phyloP scores from a whole-genome alignment of 2,329 filamentous ascomycete species.

The Fusarium cyanostomum region DNA sequence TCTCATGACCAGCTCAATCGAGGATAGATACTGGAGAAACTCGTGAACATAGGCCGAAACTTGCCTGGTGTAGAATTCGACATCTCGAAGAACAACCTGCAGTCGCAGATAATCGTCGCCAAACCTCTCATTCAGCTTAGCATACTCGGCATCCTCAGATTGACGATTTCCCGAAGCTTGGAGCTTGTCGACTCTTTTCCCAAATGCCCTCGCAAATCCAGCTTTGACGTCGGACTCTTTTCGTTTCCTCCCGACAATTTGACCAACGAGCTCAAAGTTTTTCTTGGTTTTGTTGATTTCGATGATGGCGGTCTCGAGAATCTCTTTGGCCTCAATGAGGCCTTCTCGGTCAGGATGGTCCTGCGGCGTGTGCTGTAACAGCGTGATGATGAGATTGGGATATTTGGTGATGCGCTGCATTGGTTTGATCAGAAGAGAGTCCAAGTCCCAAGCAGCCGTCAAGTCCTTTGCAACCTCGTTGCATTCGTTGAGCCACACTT shows the following conservation, averaged over 20 bases:
- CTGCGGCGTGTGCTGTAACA: slow-evolving; percentile 80
- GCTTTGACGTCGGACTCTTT: slow-evolving; percentile 89
- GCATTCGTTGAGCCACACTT: slow-evolving; percentile 92
- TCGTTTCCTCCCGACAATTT: slow-evolving; percentile 84
- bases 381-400: slow-evolving; percentile 81
- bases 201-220: slow-evolving; percentile 89
- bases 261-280: slow-evolving; percentile 89
- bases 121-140: slow-evolving; percentile 84
- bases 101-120: slow-evolving; percentile 91
- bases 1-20: slow-evolving; percentile 84
- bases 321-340: slow-evolving; percentile 63
- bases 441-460: slow-evolving; percentile 92
- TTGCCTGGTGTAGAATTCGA: slow-evolving; percentile 91
- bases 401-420: slow-evolving; percentile 96
- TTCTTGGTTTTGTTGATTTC: slow-evolving; percentile 97
- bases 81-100: slow-evolving; percentile 90
- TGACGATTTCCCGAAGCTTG: slow-evolving; percentile 68
- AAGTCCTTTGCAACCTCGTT: slow-evolving; percentile 91
- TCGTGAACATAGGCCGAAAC: slow-evolving; percentile 81
- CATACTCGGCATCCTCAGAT: slow-evolving; percentile 84
- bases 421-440: slow-evolving; percentile 96
- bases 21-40: slow-evolving; percentile 81
- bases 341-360: slow-evolving; percentile 84
- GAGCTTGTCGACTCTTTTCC: slow-evolving; percentile 86
- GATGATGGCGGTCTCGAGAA: slow-evolving; percentile 73